Conservation (phyloP, 169 alveolate genomes). For the Eimeria acervulina region DNA sequence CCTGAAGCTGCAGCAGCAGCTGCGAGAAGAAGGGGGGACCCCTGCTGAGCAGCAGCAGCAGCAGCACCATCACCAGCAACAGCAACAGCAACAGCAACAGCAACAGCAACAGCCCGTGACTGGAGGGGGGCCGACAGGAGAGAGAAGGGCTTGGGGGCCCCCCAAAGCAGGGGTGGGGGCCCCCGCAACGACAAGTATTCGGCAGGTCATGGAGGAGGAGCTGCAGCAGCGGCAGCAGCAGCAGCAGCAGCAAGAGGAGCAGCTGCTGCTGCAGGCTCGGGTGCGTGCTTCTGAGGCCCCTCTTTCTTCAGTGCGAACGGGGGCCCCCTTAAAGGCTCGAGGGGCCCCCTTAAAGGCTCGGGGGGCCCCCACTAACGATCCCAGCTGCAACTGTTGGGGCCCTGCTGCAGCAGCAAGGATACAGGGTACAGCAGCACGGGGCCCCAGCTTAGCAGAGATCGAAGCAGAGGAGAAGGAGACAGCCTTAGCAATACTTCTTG, state of each 20-base stretch:
- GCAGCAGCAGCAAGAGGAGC: constrained; percentile 14
- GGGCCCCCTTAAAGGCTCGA: not conserved
- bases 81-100: too few species aligned
- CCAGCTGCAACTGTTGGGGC: constrained; percentile 46
- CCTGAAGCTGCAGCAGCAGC: not conserved
- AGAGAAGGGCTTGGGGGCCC: not conserved
- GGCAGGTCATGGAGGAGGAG: constrained; percentile 46
- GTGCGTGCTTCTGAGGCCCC: constrained; percentile 27
- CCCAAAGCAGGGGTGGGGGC: not conserved
- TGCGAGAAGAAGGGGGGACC: not conserved
- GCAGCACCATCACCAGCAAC: too few species aligned
- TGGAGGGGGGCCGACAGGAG: not conserved
- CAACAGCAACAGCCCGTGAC: too few species aligned
- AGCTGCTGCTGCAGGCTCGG: constrained; percentile 1
- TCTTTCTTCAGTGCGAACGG: not conserved
- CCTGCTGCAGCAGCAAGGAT: constrained; percentile 24
- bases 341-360: not conserved
- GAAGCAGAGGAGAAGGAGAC: constrained; percentile 9
- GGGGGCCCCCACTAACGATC: not conserved
- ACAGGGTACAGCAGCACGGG: constrained; percentile 7
- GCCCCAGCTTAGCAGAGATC: constrained; percentile 23
- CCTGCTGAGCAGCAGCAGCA: not conserved
- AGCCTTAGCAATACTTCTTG: constrained; percentile 1
- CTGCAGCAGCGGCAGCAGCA: constrained; percentile 48
- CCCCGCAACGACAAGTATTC: not conserved